phyloP scores from a whole-genome alignment of 331 rosid species.

The Cydonia oblonga region DNA sequence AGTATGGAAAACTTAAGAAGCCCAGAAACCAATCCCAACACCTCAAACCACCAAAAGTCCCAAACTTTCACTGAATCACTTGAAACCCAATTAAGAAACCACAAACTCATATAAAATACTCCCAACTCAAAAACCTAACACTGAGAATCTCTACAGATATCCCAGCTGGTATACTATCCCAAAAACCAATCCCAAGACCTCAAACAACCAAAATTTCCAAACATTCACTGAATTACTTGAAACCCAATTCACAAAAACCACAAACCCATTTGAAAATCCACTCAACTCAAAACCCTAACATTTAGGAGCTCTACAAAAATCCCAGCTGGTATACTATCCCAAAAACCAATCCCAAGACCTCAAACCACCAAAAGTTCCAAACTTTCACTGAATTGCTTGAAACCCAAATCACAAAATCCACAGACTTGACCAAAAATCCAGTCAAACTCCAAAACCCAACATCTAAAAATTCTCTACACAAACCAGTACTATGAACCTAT shows the following conservation, averaged over 20 bases:
- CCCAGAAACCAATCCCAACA: not conserved
- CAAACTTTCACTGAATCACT: too few relatives aligned
- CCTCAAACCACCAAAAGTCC: too few relatives aligned
- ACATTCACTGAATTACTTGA: not conserved
- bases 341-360: not conserved
- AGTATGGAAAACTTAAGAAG: not conserved
- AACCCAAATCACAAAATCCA: not conserved
- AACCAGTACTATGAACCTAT: not conserved
- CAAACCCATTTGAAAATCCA: not conserved
- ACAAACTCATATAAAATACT: too few relatives aligned
- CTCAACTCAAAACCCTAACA: not conserved
- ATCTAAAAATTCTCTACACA: not conserved
- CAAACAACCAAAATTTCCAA: not conserved
- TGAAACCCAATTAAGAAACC: too few relatives aligned
- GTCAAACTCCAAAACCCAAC: conserved; percentile 7
- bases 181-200: not conserved
- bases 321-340: not conserved
- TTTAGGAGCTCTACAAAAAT: not conserved
- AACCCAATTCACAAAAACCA: not conserved
- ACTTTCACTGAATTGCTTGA: not conserved
- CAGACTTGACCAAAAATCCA: not conserved
- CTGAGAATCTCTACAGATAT: not conserved
- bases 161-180: not conserved
- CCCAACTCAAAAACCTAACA: too few relatives aligned
- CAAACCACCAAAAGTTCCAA: conserved; percentile 7